Base-by-base conservation (phyloP, 1,284 basidiomycete genomes). In the Mycena sp. region DNA sequence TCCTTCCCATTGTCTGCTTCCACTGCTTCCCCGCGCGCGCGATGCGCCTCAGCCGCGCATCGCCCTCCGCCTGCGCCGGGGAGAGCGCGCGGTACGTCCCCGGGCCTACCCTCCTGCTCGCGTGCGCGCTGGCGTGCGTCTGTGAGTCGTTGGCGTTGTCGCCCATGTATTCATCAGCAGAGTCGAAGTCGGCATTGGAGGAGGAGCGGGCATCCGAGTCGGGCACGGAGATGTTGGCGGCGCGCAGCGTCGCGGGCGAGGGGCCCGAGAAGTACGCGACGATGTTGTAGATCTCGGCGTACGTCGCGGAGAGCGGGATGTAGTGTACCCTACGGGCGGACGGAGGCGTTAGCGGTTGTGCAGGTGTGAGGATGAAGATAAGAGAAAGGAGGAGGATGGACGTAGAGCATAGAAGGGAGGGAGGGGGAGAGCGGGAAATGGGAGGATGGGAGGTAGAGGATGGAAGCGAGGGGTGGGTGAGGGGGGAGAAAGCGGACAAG, bases 281-380 rank as follows among this genome's bases (percentile, higher is more conserved):
- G 58, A 98, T 87, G 72, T 97, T 96, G 80, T 98, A 97, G 53
- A 98, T 87, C 78, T 98, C 96, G 58, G 86, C 82, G 77, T 97
- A 98, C 4, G 89, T 84, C 28, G 91, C 83, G 0, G 95, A 95
- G 32, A 98, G 78, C 0, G 96, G 96, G 65, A 98, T 95, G 76
- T 89, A 98, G 78, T 98, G 96, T 43, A 98, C 83, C 95, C 94
- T 96, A 51, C 17, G 58, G 44, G n/a, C n/a, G n/a, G n/a, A n/a
- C n/a, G 32, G 32, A 35, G 14, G 32, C 14, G 32, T 35, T 35
- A 35, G 32, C 32, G 21, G 25, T 23, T n/a, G 2, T 1, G 43
- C 40, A 28, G 25, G 48, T 17, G 46, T 37, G 35, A 30, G 25
- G 9, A 23, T 26, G 16, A 12, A 11, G 63, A 56, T 55, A 65